Evolutionary conservation across 1,284 basidiomycete species (phyloP).

Genomic region (Fomitopsis betulina): DNA sequence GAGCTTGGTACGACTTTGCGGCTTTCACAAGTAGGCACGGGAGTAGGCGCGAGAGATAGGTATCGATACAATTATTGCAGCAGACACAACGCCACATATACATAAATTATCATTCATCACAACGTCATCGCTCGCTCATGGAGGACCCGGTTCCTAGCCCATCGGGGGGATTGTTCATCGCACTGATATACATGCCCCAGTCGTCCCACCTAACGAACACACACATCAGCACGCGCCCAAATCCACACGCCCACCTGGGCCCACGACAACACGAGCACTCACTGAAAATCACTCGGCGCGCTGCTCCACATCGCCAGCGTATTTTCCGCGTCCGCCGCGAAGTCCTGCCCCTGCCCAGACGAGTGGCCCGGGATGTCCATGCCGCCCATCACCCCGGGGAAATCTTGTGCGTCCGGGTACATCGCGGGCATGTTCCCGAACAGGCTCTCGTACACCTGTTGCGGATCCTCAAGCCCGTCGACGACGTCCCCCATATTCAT

Average conservation of each 20-base stretch:
- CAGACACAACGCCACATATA: not conserved
- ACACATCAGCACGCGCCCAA: not conserved
- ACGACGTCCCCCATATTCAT: no score
- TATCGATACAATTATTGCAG: not conserved
- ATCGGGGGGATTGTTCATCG: slow-evolving; percentile 12
- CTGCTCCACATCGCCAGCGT: slow-evolving; percentile 31
- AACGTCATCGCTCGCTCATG: not conserved
- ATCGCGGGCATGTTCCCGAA: slow-evolving; percentile 4
- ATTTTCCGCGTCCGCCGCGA: slow-evolving; percentile 17
- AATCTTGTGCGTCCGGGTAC: not conserved
- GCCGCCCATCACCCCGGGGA: not conserved
- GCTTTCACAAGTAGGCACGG: not conserved
- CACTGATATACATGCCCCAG: slow-evolving; percentile 24
- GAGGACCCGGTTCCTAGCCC: not conserved
- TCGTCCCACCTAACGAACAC: slow-evolving; percentile 20
- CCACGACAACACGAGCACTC: slow-evolving; percentile 11
- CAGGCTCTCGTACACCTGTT: slow-evolving; percentile 7
- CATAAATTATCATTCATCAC: not conserved
- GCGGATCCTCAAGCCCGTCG: not conserved
- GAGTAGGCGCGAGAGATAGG: not conserved
- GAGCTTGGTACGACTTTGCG: not conserved
- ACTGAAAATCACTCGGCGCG: slow-evolving; percentile 31
- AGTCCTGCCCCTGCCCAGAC: slow-evolving; percentile 7
- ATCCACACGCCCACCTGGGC: no score
- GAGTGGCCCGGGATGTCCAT: not conserved